Conservation (phyloP, 2,329 filamentous ascomycete species). For the Colletotrichum sp. region DNA sequence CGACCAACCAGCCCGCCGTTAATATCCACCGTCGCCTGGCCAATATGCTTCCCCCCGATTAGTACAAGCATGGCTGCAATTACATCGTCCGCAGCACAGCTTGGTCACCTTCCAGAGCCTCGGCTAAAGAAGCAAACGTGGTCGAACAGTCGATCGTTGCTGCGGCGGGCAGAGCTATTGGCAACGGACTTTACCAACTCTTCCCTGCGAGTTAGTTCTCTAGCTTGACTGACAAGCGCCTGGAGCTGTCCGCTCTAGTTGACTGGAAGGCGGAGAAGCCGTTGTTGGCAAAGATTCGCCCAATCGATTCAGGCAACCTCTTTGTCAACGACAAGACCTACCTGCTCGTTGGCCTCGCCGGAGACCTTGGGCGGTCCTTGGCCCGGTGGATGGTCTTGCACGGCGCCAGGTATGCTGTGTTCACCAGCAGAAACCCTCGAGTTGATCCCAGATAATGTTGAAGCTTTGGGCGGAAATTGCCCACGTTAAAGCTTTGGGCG, state of each 20-base stretch:
- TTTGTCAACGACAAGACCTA: conserved; percentile 32
- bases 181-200: neutral
- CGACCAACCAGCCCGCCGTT: neutral
- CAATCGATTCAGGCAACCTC: neutral
- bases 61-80: neutral
- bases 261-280: neutral
- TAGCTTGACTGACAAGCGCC: neutral
- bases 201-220: neutral
- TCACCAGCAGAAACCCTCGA: conserved; percentile 40
- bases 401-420: conserved; percentile 35
- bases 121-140: neutral
- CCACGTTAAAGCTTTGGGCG: neutral
- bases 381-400: conserved; percentile 37
- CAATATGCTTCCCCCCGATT: neutral
- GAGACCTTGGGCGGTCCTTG: conserved; percentile 36
- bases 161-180: neutral
- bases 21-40: neutral
- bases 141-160: no score
- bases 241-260: neutral
- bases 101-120: neutral
- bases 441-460: neutral
- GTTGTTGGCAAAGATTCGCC: neutral
- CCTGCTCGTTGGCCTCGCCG: conserved; percentile 32
- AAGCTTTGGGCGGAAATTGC: neutral
- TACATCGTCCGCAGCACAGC: neutral